phyloP scores from a whole-genome alignment of 106 monocot genomes.

The Dendrobium huoshanense region DNA sequence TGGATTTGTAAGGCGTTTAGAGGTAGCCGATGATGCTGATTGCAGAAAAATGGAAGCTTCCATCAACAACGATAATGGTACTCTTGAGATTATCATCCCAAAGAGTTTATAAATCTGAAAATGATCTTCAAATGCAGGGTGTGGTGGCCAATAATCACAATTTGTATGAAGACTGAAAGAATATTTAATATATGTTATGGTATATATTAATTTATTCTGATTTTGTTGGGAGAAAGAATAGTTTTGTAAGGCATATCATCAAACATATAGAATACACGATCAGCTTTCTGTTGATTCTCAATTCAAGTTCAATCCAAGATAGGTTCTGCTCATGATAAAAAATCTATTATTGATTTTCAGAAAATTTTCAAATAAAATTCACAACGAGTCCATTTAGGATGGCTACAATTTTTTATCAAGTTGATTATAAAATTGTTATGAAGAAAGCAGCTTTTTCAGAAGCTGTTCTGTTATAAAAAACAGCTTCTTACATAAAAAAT shows the following conservation, averaged over 20 bases:
- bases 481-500: too few relatives aligned
- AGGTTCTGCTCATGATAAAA: too few relatives aligned
- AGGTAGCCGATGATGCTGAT: slow-evolving; percentile 66
- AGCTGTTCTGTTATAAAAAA: too few relatives aligned
- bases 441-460: too few relatives aligned
- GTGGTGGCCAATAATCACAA: not conserved
- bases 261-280: too few relatives aligned
- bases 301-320: too few relatives aligned
- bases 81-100: slow-evolving; percentile 66
- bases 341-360: too few relatives aligned
- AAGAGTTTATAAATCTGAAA: slow-evolving; percentile 20
- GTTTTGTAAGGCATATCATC: not conserved
- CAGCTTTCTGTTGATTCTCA: too few relatives aligned
- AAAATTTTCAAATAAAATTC: too few relatives aligned
- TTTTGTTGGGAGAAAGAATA: not conserved
- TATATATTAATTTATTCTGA: not conserved
- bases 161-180: not conserved
- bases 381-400: too few relatives aligned
- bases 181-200: not conserved
- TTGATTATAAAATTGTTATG: too few relatives aligned
- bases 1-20: slow-evolving; percentile 78
- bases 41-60: slow-evolving; percentile 59
- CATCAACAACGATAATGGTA: slow-evolving; percentile 30
- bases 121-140: not conserved
- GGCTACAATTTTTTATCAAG: too few relatives aligned